These are phyloP conservation scores for Raffaelea ambrosiae DNA, from an alignment of 2,329 filamentous ascomycete genomes.

Conservation along the genomic window DNA sequence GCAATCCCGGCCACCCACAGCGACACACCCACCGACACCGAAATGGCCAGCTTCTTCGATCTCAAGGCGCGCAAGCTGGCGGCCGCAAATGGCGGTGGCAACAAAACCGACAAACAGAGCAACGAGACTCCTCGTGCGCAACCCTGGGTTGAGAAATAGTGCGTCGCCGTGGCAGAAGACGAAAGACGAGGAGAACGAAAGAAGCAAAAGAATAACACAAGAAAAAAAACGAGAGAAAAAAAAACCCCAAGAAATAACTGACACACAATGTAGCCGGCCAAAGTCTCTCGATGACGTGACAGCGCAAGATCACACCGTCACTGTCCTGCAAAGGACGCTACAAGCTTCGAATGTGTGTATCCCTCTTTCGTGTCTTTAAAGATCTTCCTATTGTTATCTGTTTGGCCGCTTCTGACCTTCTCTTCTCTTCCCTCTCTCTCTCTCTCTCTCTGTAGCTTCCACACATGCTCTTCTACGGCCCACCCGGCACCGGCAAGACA, in stretches of 20 bases:
- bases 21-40: neutral
- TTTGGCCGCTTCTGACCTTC: neutral
- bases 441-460: constrained; percentile 53
- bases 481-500: constrained; percentile 95
- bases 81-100: constrained; percentile 54
- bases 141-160: constrained; percentile 99
- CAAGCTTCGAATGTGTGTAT: constrained; percentile 76
- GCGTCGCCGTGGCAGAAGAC: constrained; percentile 26
- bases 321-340: constrained; percentile 81
- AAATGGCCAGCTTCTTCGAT: constrained; percentile 90
- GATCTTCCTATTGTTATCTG: too few species aligned
- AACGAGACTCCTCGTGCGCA: constrained; percentile 62
- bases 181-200: neutral
- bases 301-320: constrained; percentile 94
- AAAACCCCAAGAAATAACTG: constrained; percentile 18
- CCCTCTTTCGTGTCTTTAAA: constrained; percentile 12
- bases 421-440: neutral
- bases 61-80: constrained; percentile 82
- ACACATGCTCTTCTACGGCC: constrained; percentile 99
- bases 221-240: neutral
- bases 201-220: neutral
- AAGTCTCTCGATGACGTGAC: constrained; percentile 92
- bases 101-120: constrained; percentile 55
- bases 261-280: constrained; percentile 63
- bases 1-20: too few species aligned